Conservation (phyloP, 2,329 filamentous ascomycete species). For the Hypoxylon sp. region DNA sequence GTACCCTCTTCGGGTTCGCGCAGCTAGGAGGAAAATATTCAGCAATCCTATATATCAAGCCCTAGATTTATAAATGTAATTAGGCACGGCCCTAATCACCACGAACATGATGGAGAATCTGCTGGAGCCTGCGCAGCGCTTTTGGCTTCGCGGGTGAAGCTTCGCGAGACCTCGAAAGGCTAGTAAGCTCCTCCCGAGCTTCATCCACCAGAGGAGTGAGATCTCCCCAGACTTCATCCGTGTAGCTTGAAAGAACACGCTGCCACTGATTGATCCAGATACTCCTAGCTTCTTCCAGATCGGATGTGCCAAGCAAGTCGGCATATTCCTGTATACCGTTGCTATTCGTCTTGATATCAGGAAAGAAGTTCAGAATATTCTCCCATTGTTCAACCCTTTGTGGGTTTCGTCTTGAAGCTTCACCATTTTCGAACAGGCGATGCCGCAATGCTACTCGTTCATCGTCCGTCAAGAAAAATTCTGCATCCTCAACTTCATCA, state of each 20-base stretch:
- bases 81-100: slow-evolving; percentile 36
- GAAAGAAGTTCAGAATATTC: slow-evolving; percentile 64
- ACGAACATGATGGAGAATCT: slow-evolving; percentile 58
- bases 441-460: slow-evolving; percentile 44
- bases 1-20: too few species aligned
- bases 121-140: slow-evolving; percentile 56
- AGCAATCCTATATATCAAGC: not conserved
- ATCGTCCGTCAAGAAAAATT: slow-evolving; percentile 34
- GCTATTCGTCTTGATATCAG: slow-evolving; percentile 55
- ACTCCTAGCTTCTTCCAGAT: slow-evolving; percentile 56
- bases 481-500: slow-evolving; percentile 42
- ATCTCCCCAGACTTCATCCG: slow-evolving; percentile 78
- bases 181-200: slow-evolving; percentile 68
- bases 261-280: slow-evolving; percentile 69
- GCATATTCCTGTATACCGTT: slow-evolving; percentile 30
- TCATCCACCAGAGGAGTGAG: slow-evolving; percentile 67
- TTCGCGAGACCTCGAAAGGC: slow-evolving; percentile 51
- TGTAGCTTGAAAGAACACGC: slow-evolving; percentile 68
- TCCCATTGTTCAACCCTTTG: slow-evolving; percentile 57
- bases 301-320: slow-evolving; percentile 54
- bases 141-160: slow-evolving; percentile 49
- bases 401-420: not conserved
- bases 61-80: not conserved
- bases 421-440: slow-evolving; percentile 47
- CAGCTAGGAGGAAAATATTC: not conserved